Evolutionary conservation across 106 monocot genomes (phyloP).

Genomic region (Dendrobium officinale): DNA sequence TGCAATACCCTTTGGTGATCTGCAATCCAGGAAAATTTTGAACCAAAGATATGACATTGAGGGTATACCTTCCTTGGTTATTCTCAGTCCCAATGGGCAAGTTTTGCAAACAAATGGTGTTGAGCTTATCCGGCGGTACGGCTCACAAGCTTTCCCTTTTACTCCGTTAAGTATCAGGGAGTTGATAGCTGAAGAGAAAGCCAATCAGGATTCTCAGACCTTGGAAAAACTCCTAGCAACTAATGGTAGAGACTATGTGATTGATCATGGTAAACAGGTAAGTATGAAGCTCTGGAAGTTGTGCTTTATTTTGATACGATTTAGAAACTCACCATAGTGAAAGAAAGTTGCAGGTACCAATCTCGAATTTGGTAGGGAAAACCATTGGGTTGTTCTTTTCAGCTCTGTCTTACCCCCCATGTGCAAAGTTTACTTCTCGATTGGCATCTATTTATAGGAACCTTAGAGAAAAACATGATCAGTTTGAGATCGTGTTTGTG

Average conservation of each 20-base stretch:
- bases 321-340: constrained; percentile 1
- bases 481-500: constrained; percentile 50
- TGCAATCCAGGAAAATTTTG: constrained; percentile 29
- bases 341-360: constrained; percentile 40
- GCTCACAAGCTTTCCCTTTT: constrained; percentile 32
- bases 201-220: constrained; percentile 36
- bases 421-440: constrained; percentile 40
- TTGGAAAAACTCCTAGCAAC: constrained; percentile 35
- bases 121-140: constrained; percentile 28
- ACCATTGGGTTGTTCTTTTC: constrained; percentile 62
- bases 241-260: constrained; percentile 32
- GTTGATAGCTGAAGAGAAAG: constrained; percentile 38
- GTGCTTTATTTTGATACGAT: constrained; percentile 5
- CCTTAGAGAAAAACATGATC: constrained; percentile 29
- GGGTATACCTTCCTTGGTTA: constrained; percentile 40
- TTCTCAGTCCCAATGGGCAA: constrained; percentile 27
- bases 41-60: constrained; percentile 33
- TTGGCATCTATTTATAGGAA: constrained; percentile 26
- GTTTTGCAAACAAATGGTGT: constrained; percentile 23
- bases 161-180: constrained; percentile 27
- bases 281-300: background rate
- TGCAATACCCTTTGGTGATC: constrained; percentile 36
- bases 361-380: constrained; percentile 38
- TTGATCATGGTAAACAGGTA: constrained; percentile 28
- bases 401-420: constrained; percentile 40